phyloP scores from a whole-genome alignment of 768 basidiomycete genomes.

The Phylloporus arenicola region DNA sequence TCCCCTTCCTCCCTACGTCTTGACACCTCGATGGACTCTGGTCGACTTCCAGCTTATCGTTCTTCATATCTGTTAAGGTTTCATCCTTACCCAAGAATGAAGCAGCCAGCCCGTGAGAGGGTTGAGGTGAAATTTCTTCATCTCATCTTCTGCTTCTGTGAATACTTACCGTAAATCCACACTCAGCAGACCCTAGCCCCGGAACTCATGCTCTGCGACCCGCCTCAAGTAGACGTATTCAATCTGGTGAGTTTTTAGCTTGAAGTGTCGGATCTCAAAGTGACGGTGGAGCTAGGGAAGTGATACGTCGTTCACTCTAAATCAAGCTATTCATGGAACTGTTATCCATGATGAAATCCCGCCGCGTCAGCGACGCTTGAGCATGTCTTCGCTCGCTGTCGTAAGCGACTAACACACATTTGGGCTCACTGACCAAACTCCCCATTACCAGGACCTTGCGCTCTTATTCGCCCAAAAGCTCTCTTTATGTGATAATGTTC shows the following conservation, averaged over 20 bases:
- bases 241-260: constrained; percentile 4
- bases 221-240: not conserved
- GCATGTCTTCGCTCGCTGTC: constrained; percentile 17
- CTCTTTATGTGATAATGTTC: not conserved
- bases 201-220: not conserved
- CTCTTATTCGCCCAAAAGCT: constrained; percentile 7
- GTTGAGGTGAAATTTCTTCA: constrained; percentile 16
- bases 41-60: constrained; percentile 20
- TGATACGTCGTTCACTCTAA: no score
- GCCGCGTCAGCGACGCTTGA: constrained; percentile 10
- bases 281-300: not conserved
- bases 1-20: not conserved
- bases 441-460: constrained; percentile 21
- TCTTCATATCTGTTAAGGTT: constrained; percentile 26
- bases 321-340: not conserved
- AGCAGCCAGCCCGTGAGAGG: constrained; percentile 21
- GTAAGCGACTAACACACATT: constrained; percentile 10
- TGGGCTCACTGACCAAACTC: not conserved
- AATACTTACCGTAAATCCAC: constrained; percentile 2
- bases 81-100: not conserved
- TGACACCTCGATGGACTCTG: constrained; percentile 13
- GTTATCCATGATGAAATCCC: not conserved
- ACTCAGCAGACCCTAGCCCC: constrained; percentile 7
- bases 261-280: not conserved
- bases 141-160: constrained; percentile 6